These are phyloP conservation scores for Eucalyptus erythrocorys DNA, from an alignment of 345 rosid genomes.

Conservation along the genomic window DNA sequence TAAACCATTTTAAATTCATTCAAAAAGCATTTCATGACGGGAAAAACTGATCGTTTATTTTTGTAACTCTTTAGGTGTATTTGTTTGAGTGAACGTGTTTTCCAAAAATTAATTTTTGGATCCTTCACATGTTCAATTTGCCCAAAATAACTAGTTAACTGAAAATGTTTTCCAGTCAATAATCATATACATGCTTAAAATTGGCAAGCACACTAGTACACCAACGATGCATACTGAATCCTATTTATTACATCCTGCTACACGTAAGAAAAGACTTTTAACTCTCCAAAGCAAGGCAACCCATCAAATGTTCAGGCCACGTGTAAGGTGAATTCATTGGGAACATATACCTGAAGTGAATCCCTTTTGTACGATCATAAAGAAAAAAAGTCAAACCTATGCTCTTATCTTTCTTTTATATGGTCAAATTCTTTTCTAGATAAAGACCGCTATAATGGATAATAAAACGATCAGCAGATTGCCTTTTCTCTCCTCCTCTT, in stretches of 20 bases:
- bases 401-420: neutral
- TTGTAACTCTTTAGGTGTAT: neutral
- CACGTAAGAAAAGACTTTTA: neutral
- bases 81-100: neutral
- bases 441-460: no score
- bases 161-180: neutral
- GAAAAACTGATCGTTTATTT: accelerated
- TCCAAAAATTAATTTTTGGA: neutral
- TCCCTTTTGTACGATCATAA: no score
- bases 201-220: neutral
- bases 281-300: neutral
- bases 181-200: neutral
- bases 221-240: neutral
- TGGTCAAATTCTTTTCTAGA: neutral
- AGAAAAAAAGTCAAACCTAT: neutral
- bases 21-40: accelerated
- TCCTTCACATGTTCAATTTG: neutral
- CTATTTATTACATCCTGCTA: neutral
- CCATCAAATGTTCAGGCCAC: neutral
- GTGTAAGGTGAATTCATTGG: neutral
- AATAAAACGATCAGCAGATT: neutral
- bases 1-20: neutral
- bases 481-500: neutral
- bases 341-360: neutral
- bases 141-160: no score